phyloP scores from a whole-genome alignment of 805 yeast species.

The Candida maltosa region DNA sequence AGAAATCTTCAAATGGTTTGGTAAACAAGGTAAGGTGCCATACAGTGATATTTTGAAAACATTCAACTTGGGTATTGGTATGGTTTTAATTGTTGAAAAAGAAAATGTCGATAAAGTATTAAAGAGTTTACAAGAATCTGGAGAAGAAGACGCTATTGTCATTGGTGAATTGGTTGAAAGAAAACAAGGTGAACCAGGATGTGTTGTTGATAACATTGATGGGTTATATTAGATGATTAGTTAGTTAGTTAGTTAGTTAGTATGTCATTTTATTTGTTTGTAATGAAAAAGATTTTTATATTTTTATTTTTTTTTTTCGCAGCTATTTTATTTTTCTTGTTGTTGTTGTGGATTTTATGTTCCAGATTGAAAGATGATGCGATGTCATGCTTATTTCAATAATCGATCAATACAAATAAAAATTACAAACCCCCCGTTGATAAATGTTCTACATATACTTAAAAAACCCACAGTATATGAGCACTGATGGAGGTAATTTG shows the following conservation, averaged over 20 bases:
- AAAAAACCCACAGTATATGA: too few species aligned
- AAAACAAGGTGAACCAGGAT: slow-evolving; percentile 50
- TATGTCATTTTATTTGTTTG: neutral
- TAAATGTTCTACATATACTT: too few species aligned
- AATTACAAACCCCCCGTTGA: too few species aligned
- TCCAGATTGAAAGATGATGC: too few species aligned
- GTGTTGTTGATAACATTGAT: slow-evolving; percentile 51
- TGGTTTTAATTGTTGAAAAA: slow-evolving; percentile 80
- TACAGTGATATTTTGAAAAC: slow-evolving; percentile 81
- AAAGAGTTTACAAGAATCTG: slow-evolving; percentile 52
- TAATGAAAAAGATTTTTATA: neutral
- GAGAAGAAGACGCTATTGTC: slow-evolving; percentile 63
- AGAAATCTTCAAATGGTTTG: slow-evolving; percentile 90
- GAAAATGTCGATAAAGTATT: slow-evolving; percentile 60
- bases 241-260: neutral
- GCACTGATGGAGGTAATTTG: too few species aligned
- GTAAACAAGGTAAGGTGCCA: slow-evolving; percentile 88
- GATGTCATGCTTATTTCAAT: neutral
- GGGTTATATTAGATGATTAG: slow-evolving; percentile 18
- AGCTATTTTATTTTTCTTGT: slow-evolving; percentile 2
- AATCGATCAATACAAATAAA: neutral
- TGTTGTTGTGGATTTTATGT: too few species aligned
- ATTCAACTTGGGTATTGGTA: slow-evolving; percentile 93
- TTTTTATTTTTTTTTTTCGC: neutral
- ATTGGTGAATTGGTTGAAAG: slow-evolving; percentile 37